These are phyloP conservation scores for Aspergillus spinulosporus DNA, from an alignment of 2,329 filamentous ascomycete genomes.

Conservation along the genomic window DNA sequence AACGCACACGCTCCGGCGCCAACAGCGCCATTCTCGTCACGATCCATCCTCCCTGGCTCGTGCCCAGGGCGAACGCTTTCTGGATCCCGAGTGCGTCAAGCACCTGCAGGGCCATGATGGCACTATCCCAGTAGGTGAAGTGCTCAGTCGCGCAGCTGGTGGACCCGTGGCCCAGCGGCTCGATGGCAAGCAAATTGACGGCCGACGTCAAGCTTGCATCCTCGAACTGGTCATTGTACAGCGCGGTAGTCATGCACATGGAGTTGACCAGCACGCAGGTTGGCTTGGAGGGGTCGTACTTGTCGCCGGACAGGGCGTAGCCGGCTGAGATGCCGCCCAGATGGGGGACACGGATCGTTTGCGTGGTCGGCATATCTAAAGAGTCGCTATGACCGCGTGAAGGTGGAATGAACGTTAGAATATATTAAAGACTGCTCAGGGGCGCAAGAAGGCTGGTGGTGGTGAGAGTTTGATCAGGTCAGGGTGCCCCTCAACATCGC, in stretches of 20 bases:
- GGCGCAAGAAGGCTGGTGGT: too few species aligned
- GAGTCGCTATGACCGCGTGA: too few species aligned
- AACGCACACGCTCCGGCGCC: conserved; percentile 48
- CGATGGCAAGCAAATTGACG: conserved; percentile 56
- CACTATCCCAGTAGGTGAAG: conserved; percentile 59
- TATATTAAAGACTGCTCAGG: too few species aligned
- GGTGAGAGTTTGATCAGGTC: too few species aligned
- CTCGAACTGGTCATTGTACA: conserved; percentile 46
- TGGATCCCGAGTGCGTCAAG: conserved; percentile 51
- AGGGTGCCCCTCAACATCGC: too few species aligned
- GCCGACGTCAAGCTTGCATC: conserved; percentile 35
- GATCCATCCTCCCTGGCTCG: conserved; percentile 57
- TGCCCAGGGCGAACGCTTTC: conserved; percentile 52
- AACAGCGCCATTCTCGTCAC: conserved; percentile 55
- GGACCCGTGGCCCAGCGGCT: conserved; percentile 55
- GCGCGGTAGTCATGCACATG: conserved; percentile 52
- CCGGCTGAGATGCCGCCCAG: conserved; percentile 52
- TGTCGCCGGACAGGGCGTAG: conserved; percentile 46
- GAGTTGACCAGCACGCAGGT: conserved; percentile 55
- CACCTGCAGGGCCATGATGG: conserved; percentile 56
- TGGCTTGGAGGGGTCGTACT: conserved; percentile 51
- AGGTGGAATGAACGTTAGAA: too few species aligned
- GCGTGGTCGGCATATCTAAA: conserved; percentile 2
- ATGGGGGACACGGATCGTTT: conserved; percentile 49
- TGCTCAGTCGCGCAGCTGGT: conserved; percentile 48